Base-by-base conservation (phyloP, 2,329 filamentous ascomycete genomes). In the Trichothecium roseum region DNA sequence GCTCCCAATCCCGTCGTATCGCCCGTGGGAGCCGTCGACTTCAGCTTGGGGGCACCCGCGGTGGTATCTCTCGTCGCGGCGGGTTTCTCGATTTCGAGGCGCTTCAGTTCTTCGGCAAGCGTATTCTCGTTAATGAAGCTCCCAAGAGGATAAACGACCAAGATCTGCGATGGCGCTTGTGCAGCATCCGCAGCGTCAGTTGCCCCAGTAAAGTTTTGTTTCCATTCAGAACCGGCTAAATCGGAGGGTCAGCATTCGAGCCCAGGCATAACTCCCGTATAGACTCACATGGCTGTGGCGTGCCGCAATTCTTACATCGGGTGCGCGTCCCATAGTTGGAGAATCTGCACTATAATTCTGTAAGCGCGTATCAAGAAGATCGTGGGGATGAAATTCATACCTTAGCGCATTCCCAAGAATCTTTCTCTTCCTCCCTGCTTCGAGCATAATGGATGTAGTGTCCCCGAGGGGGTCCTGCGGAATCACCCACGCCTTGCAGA, bases 141-240 rank as follows among this genome's bases (percentile, higher is more conserved):
- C 22, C 84, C 76, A 6, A 93, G 61, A 7, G 79, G 79, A 40
- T 83, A 77, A 17, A 91, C 65, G 4, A 91, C 73, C 15, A 91
- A 60, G 44, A 88, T 86, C 45, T 87, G 84, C 1, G 83, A 86
- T 1, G 79, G 72, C 0, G 69, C 56, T 38, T 78, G 56, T 35
- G 64, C 59, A 17, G 65, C 63, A 46, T 72, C 68, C 14, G 63
- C 65, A 36, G 29, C 35, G 20, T 24, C 20, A 18, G 34, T 32
- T 12, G 62, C 59, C 20, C 67, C 67, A 15, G 66, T 69, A 5
- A 71, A 50, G 31, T 56, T 62, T 17, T 54, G 45, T 18, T 52
- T 51, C 49, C 54, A 55, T 22, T 50, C 45, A 5, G 50, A 37
- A 7, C 46, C 50, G 52, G 28, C 15, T 33, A 16, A 9, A 14